A percentile compares a stretch with the other conserved stretches of the same genome.
These are phyloP conservation scores for Backusella circina DNA, from an alignment of 192 early-diverging fungal species.

Conservation along the genomic window DNA sequence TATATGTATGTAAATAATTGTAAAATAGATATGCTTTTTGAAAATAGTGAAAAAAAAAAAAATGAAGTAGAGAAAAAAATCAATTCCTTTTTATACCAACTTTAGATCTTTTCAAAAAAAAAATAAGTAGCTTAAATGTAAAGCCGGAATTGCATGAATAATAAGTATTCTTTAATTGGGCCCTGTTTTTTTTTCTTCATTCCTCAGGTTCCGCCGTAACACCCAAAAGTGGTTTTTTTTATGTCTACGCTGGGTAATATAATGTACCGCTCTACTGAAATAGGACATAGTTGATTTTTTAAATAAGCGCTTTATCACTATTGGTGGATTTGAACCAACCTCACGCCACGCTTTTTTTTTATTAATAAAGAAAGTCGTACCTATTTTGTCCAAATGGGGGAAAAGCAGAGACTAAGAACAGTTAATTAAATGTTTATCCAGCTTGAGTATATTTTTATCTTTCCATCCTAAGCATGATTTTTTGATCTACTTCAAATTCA, in stretches of 20 bases:
- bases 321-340: neutral
- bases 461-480: neutral
- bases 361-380: neutral
- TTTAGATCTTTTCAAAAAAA: neutral
- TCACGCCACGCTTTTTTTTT: neutral
- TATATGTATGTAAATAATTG: neutral
- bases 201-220: neutral
- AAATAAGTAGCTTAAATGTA: constrained; percentile 6
- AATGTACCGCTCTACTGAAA: neutral
- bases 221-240: neutral
- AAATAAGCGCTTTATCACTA: neutral
- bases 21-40: neutral
- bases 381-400: neutral
- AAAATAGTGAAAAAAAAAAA: neutral
- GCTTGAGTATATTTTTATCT: neutral
- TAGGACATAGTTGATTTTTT: neutral
- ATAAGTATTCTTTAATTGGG: neutral
- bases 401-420: neutral
- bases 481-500: neutral
- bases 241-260: neutral
- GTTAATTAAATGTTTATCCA: neutral
- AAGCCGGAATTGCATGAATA: constrained; percentile 7
- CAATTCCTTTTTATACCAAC: neutral
- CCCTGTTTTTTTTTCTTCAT: neutral
- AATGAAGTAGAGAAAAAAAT: neutral